phyloP scores from a whole-genome alignment of 2,329 filamentous ascomycete species.

The Ophiosphaerella korrae region DNA sequence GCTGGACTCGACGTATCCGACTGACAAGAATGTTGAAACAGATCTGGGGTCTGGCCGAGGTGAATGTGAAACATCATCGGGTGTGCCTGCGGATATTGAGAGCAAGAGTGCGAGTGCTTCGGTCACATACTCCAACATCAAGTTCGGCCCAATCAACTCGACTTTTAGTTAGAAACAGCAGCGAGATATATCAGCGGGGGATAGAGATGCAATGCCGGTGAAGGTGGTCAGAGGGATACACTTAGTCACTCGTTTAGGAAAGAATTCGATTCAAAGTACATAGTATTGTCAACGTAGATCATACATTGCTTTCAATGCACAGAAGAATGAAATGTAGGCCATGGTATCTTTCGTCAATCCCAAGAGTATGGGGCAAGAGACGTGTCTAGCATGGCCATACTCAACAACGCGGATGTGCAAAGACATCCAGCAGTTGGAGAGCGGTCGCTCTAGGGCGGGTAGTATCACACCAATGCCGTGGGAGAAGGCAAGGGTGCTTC shows the following conservation, averaged over 20 bases:
- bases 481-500: too few relatives aligned
- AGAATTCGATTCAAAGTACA: too few relatives aligned
- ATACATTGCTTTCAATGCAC: too few relatives aligned
- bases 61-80: constrained; percentile 29
- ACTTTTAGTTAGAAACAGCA: constrained; percentile 24
- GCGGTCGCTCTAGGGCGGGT: too few relatives aligned
- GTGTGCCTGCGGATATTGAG: constrained; percentile 38
- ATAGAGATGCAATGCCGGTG: background rate
- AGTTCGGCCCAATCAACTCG: constrained; percentile 36
- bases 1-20: constrained; percentile 70
- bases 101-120: constrained; percentile 22
- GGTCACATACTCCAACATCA: constrained; percentile 37
- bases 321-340: too few relatives aligned
- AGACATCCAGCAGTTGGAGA: too few relatives aligned
- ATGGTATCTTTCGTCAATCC: too few relatives aligned
- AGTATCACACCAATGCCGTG: too few relatives aligned
- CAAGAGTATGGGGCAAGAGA: too few relatives aligned
- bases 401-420: too few relatives aligned
- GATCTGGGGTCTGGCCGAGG: constrained; percentile 40
- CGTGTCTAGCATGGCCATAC: too few relatives aligned
- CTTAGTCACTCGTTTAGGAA: background rate
- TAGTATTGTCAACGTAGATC: too few relatives aligned
- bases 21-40: constrained; percentile 34
- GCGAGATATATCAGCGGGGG: background rate
- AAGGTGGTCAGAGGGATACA: background rate